These are phyloP conservation scores for Cladosporium phlei DNA, from an alignment of 2,329 filamentous ascomycete species.

Conservation along the genomic window DNA sequence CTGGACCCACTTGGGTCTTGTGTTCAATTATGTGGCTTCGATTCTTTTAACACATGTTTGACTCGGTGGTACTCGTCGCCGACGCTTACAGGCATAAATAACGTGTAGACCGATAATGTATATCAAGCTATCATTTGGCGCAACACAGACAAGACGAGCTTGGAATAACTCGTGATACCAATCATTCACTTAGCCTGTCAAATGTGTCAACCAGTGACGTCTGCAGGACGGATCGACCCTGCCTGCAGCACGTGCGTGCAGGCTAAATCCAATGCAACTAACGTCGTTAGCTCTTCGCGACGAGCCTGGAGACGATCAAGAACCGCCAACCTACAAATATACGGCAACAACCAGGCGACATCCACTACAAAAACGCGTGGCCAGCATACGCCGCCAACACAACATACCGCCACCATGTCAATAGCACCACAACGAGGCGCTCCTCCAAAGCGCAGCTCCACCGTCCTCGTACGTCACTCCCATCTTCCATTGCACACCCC, in stretches of 20 bases:
- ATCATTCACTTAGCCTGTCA: too few species aligned
- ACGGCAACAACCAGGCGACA: not conserved
- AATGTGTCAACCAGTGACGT: too few species aligned
- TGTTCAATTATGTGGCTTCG: too few species aligned
- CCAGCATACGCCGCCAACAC: not conserved
- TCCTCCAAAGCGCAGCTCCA: constrained; percentile 2
- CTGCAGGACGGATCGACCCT: constrained; percentile 5
- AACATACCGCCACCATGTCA: constrained; percentile 1
- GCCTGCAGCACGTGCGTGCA: not conserved
- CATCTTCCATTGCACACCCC: not conserved
- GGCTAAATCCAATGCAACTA: constrained; percentile 5
- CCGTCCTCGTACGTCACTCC: constrained; percentile 11
- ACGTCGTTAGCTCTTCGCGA: constrained; percentile 10
- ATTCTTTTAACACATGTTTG: too few species aligned
- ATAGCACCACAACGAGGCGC: constrained; percentile 9
- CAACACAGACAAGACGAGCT: too few species aligned
- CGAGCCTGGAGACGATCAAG: constrained; percentile 9
- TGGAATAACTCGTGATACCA: too few species aligned
- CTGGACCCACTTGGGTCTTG: too few species aligned
- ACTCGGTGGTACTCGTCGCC: too few species aligned
- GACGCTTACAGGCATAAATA: too few species aligned
- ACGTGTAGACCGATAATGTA: too few species aligned
- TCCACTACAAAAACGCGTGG: not conserved
- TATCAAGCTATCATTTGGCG: too few species aligned
- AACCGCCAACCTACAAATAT: too few species aligned